Base-by-base conservation (phyloP, 2,329 filamentous ascomycete species). In the Cadophora sp. region DNA sequence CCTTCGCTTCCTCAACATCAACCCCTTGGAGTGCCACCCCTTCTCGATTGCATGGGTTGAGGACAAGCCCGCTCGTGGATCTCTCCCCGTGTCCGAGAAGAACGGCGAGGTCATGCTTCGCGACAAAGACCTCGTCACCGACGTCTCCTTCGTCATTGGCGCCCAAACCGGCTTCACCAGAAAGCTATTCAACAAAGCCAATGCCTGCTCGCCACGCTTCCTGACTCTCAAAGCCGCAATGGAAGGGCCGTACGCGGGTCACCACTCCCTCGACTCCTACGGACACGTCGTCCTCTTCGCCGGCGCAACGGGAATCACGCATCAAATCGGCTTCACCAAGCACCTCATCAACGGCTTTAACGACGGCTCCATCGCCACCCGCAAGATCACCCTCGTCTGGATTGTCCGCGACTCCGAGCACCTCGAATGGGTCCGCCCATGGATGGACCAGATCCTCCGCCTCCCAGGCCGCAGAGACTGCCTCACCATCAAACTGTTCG, bases 251-350 rank as follows among this genome's bases (percentile, higher is more conserved):
- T 98, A 98, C 77, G 90, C 88, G 4, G 90, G 90, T 50, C 90
- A 93, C 76, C 91, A 97, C 79, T 89, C 89, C 68, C 89, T 98
- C 71, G 90, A 94, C 79, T 97, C 94, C 8, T 98, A 97, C 79
- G 95, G 96, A 47, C 96, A 96, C 51, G 89, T 90, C 53, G 87
- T 99, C 70, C 89, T 99, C 65, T 94, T 97, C 76, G 94, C 95
- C 14, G 94, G 94, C 65, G 93, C 95, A 66, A 94, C 96, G 5
- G 96, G 96, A 69, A 98, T 99, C 80, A 97, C 95, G 0, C 95
- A 98, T 78, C 94, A 97, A 78, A 87, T 98, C 36, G 92, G 94
- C 41, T 97, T 96, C 78, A 86, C 97, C 9, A 90, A 89, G 64
- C 90, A 96, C 61, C 83, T 95, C 4, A 85, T 95, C 66, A 81